phyloP scores from a whole-genome alignment of 495 filamentous ascomycete genomes.

The Penicillium lividum region DNA sequence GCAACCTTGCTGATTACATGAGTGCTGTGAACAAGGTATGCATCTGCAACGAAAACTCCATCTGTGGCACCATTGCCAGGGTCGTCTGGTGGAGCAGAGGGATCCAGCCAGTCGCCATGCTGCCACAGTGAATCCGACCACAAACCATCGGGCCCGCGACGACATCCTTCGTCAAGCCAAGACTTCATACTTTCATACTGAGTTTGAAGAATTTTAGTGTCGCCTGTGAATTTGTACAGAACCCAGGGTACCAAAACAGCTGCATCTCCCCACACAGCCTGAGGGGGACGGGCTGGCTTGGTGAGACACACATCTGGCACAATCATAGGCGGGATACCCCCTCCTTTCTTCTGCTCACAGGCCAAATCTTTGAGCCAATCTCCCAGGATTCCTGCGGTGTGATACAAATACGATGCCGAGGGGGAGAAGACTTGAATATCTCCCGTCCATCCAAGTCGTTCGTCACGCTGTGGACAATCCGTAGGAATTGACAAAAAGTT shows the following conservation, averaged over 20 bases:
- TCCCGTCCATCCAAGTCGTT: conserved; percentile 58
- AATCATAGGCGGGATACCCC: conserved; percentile 34
- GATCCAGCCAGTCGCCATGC: conserved; percentile 58
- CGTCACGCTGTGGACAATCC: conserved; percentile 58
- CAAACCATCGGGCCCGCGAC: conserved; percentile 38
- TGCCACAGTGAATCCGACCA: conserved; percentile 43
- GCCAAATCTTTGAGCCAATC: conserved; percentile 48
- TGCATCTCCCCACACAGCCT: conserved; percentile 53
- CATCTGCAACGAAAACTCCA: conserved; percentile 48
- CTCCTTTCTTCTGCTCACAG: conserved; percentile 36
- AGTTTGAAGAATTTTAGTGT: conserved; percentile 38
- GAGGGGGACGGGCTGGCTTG: conserved; percentile 22
- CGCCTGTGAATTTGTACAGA: conserved; percentile 45
- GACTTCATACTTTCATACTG: conserved; percentile 47
- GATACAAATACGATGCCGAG: conserved; percentile 51
- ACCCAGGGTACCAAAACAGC: conserved; percentile 48
- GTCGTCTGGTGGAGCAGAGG: conserved; percentile 45
- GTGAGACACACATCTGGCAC: conserved; percentile 32
- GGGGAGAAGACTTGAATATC: conserved; percentile 52
- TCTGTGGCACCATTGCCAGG: conserved; percentile 45
- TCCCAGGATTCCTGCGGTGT: conserved; percentile 47
- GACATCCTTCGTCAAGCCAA: conserved; percentile 51
- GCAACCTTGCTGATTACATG: conserved; percentile 30
- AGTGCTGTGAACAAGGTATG: conserved; percentile 54
- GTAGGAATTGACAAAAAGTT: conserved; percentile 57